Evolutionary conservation across 139 green algal genomes (phyloP).

Genomic region (Yamagishiella unicocca): DNA sequence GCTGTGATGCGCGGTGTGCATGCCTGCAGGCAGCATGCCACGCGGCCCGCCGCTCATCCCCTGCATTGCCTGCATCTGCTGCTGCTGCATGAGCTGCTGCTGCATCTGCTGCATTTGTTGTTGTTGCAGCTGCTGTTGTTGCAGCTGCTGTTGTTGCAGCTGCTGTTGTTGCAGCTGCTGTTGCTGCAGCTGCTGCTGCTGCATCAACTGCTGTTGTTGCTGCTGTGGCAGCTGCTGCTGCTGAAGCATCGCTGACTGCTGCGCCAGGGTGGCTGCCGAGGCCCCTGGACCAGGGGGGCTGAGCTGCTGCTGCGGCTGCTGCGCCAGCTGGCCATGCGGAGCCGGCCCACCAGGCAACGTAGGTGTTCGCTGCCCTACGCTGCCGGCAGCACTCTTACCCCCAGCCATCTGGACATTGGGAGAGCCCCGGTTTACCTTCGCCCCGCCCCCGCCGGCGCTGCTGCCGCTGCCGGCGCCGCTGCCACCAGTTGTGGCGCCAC

Average conservation of each 20-base stretch:
- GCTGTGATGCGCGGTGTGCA: not conserved
- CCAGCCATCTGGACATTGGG: not conserved
- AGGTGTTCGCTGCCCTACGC: not conserved
- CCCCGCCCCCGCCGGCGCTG: not conserved
- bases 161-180: conserved; percentile 15
- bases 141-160: conserved; percentile 10
- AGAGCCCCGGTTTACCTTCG: not conserved
- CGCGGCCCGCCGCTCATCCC: not conserved
- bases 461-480: not conserved
- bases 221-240: not conserved
- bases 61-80: conserved; percentile 10
- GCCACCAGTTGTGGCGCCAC: no score
- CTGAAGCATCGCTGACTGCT: not conserved
- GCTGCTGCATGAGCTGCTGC: conserved; percentile 30
- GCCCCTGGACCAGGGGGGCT: no score
- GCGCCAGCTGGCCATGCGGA: not conserved
- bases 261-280: no score
- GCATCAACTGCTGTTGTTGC: not conserved
- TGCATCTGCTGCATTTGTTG: not conserved
- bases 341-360: not conserved
- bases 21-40: not conserved
- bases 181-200: not conserved
- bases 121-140: not conserved
- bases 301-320: conserved; percentile 10
- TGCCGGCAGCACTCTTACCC: not conserved